These are phyloP conservation scores for Brettanomyces custersianus DNA, from an alignment of 805 yeast genomes.

Conservation along the genomic window DNA sequence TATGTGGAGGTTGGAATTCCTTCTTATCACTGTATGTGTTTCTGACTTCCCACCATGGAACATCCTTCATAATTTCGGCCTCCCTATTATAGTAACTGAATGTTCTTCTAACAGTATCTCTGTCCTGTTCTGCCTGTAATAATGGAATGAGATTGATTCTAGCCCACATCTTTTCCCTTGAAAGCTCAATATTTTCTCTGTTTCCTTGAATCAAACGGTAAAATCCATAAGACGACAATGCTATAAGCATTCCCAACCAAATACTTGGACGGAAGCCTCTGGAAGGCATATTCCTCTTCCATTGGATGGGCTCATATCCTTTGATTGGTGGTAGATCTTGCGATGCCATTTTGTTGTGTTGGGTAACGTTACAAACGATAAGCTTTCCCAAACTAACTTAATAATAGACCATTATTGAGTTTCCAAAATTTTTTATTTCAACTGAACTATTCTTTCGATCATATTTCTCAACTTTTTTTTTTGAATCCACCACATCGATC, in stretches of 20 bases:
- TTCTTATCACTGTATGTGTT: constrained; percentile 26
- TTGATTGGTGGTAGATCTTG: constrained; percentile 86
- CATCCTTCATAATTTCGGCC: constrained; percentile 54
- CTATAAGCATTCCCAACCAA: constrained; percentile 57
- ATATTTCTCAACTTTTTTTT: no score
- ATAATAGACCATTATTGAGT: no score
- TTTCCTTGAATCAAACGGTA: constrained; percentile 57
- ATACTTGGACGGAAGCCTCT: constrained; percentile 76
- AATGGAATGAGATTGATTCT: constrained; percentile 65
- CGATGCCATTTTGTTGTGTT: constrained; percentile 14
- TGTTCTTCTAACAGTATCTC: constrained; percentile 66
- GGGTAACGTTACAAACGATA: no score
- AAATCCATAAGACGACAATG: constrained; percentile 63
- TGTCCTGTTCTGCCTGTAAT: constrained; percentile 73
- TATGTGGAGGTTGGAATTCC: constrained; percentile 29
- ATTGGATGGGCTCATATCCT: constrained; percentile 80
- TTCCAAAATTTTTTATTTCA: no score
- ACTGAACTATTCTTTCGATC: no score
- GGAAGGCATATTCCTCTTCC: constrained; percentile 81
- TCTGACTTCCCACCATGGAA: constrained; percentile 53
- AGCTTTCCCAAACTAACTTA: no score
- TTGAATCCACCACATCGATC: no score
- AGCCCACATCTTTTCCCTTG: constrained; percentile 72
- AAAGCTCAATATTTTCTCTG: constrained; percentile 65
- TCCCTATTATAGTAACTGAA: constrained; percentile 61